Conservation (phyloP, 148 eudicot genomes). For the Chenopodium berlandieri region DNA sequence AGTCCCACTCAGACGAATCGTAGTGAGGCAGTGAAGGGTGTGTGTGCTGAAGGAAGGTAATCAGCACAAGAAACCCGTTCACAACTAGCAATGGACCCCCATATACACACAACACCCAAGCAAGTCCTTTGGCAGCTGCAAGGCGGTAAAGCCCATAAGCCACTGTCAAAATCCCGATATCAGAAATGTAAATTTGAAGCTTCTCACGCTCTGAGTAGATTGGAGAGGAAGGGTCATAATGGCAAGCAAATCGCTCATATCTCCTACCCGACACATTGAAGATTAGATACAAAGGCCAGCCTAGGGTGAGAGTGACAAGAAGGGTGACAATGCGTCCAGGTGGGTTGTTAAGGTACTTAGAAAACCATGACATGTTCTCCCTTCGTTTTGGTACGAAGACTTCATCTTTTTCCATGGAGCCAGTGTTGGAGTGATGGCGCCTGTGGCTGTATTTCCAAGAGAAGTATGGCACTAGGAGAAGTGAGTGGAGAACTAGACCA, state of each 20-base stretch:
- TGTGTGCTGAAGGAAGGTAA: constrained; percentile 78
- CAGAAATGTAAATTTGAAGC: constrained; percentile 59
- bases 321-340: constrained; percentile 56
- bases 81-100: constrained; percentile 70
- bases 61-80: constrained; percentile 73
- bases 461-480: constrained; percentile 76
- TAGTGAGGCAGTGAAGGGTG: constrained; percentile 85
- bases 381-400: constrained; percentile 71
- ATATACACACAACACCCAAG: constrained; percentile 62
- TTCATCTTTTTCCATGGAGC: constrained; percentile 80
- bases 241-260: constrained; percentile 75
- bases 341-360: constrained; percentile 72
- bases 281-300: constrained; percentile 71
- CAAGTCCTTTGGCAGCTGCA: constrained; percentile 48
- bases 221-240: constrained; percentile 76
- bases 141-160: constrained; percentile 51
- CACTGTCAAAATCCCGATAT: constrained; percentile 54
- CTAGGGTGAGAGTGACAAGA: constrained; percentile 51
- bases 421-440: constrained; percentile 91
- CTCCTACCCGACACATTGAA: constrained; percentile 76
- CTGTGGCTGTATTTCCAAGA: constrained; percentile 90
- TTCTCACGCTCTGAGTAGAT: constrained; percentile 70
- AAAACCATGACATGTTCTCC: constrained; percentile 38
- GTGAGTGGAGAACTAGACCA: constrained; percentile 78
- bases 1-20: constrained; percentile 83